Evolutionary conservation across 441 rosid genomes (phyloP), one percentile per base, ranked within the genome.

Genomic region (Mallotus repandus): DNA sequence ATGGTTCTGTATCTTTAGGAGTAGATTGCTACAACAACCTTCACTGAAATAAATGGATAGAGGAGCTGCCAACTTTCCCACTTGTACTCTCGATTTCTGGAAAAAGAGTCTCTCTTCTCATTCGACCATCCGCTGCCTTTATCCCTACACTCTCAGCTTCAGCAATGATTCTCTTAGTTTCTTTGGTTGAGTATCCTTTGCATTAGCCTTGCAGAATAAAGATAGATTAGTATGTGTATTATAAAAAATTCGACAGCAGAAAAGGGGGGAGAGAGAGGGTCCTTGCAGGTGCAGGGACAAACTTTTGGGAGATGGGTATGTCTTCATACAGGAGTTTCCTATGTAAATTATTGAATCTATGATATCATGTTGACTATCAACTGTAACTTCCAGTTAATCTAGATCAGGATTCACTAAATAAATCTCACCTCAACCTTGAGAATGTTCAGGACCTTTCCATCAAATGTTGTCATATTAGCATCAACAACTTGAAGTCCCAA

Each of bases 381-480:
- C 63, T 57, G 41, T 22, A 65, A 57, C 16, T 55, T 55, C 25
- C 9, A 9, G 2, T 14, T 10, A 21, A 50, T 53, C 46, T 43
- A 9, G 22, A 43, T 32, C 0, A 32, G 62, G 63, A 59, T 1
- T 49, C 4, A 29, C 7, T 49, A 7, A 62, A 54, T 70, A 72
- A 50, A 57, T 75, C 79, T 74, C 81, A 89, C 95, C 95, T 89
- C 86, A 32, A 91, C 94, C 78, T 61, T 82, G 80, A 93, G 84
- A 83, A 84, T 74, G 74, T 83, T 83, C 57, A 86, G 81, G 74
- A 83, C 89, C 56, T 61, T 84, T 56, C 84, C 84, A 70, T 83
- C 50, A 9, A 81, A 82, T 54, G 90, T 89, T 56, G 90, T 89
- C 70, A 95, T 75, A 78, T 91, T 95, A 61, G 87, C 97, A 79